Percentiles rank a stretch among this genome's conserved stretches.
Conservation (phyloP, 176 grass and related monocot genomes). For the Ensete ventricosum region DNA sequence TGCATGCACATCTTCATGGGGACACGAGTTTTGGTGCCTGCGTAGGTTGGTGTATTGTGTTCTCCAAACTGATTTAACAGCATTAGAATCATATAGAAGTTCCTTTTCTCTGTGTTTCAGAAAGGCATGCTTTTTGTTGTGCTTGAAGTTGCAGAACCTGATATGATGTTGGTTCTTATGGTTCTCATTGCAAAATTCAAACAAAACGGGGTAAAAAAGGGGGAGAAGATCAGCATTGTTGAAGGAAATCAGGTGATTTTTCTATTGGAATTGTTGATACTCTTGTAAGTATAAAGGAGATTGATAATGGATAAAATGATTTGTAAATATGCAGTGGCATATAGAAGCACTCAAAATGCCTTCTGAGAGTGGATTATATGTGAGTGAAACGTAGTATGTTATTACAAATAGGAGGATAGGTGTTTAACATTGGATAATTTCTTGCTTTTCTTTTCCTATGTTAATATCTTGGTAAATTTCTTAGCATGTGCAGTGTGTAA, state of each 20-base stretch:
- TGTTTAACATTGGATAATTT: neutral
- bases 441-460: neutral
- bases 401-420: neutral
- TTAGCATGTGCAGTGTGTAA: neutral
- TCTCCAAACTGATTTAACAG: neutral
- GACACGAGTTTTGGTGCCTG: slow-evolving; percentile 36
- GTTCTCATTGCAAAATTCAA: neutral
- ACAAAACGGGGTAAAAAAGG: neutral
- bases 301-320: neutral
- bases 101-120: neutral
- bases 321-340: neutral
- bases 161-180: neutral
- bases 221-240: neutral
- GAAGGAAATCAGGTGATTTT: neutral
- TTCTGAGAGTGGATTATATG: neutral
- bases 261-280: neutral
- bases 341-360: neutral
- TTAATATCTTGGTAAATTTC: neutral
- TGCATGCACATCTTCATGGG: slow-evolving; percentile 69
- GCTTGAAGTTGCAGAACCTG: neutral
- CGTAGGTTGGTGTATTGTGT: slow-evolving; percentile 16
- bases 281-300: neutral
- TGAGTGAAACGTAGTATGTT: neutral
- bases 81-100: neutral
- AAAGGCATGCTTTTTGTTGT: neutral